phyloP scores from a whole-genome alignment of 2,329 filamentous ascomycete species.

The Venturiaceae sp. region DNA sequence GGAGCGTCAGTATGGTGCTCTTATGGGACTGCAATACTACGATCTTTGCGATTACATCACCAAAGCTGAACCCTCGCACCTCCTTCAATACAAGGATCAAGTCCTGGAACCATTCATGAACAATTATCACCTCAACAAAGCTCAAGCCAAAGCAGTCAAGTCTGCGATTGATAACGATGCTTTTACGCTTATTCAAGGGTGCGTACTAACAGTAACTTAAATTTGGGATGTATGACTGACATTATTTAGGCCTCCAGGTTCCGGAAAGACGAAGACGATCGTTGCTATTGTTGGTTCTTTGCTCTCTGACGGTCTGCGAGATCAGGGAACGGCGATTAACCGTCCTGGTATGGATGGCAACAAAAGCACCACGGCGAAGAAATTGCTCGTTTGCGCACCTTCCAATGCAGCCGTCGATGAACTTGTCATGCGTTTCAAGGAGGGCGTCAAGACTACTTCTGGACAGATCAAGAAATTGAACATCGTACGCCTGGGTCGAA shows the following conservation, averaged over 20 bases:
- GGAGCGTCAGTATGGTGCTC: conserved; percentile 87
- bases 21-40: conserved; percentile 88
- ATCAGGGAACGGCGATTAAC: conserved; percentile 35
- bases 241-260: conserved; percentile 66
- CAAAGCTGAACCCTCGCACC: conserved; percentile 78
- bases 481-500: conserved; percentile 81
- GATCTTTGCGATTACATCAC: conserved; percentile 91
- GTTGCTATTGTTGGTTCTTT: conserved; percentile 90
- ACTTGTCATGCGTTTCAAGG: conserved; percentile 82
- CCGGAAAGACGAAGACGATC: conserved; percentile 97
- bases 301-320: conserved; percentile 49
- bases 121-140: conserved; percentile 77
- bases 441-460: conserved; percentile 67
- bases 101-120: conserved; percentile 58
- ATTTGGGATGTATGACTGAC: conserved; percentile 13
- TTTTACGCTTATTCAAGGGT: conserved; percentile 92
- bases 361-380: conserved; percentile 47
- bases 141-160: conserved; percentile 84
- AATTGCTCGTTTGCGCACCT: conserved; percentile 91
- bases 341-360: conserved; percentile 11
- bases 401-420: conserved; percentile 98
- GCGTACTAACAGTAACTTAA: conserved; percentile 19
- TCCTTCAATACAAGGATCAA: conserved; percentile 70
- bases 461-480: conserved; percentile 69
- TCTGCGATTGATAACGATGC: conserved; percentile 93